Evolutionary conservation across 2,329 filamentous ascomycete species (phyloP), one percentile per base, ranked within the genome.

Genomic region (Clonostachys byssicola): DNA sequence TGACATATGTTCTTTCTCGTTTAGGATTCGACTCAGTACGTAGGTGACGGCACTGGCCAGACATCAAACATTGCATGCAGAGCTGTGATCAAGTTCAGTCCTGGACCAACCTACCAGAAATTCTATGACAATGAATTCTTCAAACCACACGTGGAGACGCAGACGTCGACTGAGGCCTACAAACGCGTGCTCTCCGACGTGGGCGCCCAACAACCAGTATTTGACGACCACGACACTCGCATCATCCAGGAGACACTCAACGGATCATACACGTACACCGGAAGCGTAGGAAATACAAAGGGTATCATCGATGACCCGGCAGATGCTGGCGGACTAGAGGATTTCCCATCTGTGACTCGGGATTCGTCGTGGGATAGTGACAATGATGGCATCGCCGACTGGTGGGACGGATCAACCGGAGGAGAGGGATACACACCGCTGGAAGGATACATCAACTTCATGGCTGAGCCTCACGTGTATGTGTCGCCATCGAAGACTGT

Each of bases 401-500:
- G 62, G 62, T 65, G 61, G 61, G 61, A 62, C 41, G 61, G 60
- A 1, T 58, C 56, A 3, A 64, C 59, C 3, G 59, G 60, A 6
- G 61, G 61, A 2, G 57, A 51, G 4, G 63, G 61, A 1, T 65
- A 60, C 35, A 62, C 60, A 18, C 44, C 56, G 3, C 53, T 65
- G 5, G 62, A 65, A 44, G 61, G 62, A 2, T 65, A 63, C 42
- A 47, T 65, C 7, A 63, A 64, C 49, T 65, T 62, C 51, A 62
- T 64, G 61, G 61, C 61, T 14, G 61, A 64, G 3, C 58, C 62
- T 12, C 62, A 66, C 47, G 53, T 50, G 0, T 64, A 61, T 34
- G 63, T 63, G 2, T 45, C 50, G 3, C 61, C 61, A 4, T 52
- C 52, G 6, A 48, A 44, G 7, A 51, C 52, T 1, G 53, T 60